Percentiles rank a stretch among this genome's conserved stretches.
phyloP scores from a whole-genome alignment of 164 flowering plant species.

The Stephania cephalantha region DNA sequence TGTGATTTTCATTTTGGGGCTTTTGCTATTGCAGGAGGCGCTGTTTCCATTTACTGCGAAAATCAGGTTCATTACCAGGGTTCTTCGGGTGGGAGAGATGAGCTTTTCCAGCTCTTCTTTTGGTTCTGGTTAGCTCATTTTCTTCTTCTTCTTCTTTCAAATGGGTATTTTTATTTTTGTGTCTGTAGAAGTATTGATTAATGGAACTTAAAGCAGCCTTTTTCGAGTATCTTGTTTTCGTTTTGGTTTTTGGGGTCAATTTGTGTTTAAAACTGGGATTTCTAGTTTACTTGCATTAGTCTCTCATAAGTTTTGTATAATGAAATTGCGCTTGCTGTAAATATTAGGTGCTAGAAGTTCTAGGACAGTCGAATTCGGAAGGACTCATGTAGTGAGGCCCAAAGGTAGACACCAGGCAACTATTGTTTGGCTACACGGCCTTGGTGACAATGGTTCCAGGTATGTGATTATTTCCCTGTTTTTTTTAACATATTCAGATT shows the following conservation, averaged over 20 bases:
- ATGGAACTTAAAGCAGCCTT: background rate
- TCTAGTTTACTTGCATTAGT: background rate
- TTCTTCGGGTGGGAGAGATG: constrained; percentile 32
- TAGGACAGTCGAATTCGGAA: constrained; percentile 62
- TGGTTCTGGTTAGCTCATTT: constrained; percentile 57
- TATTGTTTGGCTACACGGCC: constrained; percentile 81
- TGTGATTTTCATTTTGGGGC: constrained; percentile 19
- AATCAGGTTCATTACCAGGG: constrained; percentile 15
- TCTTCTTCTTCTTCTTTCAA: background rate
- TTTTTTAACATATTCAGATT: background rate
- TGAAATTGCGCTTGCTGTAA: constrained; percentile 4
- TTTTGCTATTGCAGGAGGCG: constrained; percentile 36
- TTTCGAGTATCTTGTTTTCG: background rate
- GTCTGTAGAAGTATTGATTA: background rate
- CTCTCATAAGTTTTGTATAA: background rate
- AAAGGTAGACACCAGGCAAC: constrained; percentile 77
- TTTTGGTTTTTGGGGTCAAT: background rate
- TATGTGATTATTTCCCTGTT: constrained; percentile 13
- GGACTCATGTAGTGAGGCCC: constrained; percentile 78
- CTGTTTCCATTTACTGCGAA: constrained; percentile 19
- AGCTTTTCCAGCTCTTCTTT: constrained; percentile 52
- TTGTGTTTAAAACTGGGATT: background rate
- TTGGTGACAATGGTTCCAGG: constrained; percentile 86
- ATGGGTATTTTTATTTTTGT: background rate
- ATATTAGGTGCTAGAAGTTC: constrained; percentile 44